phyloP scores from a whole-genome alignment of 139 green algal species.

The Chlorella sp. region DNA sequence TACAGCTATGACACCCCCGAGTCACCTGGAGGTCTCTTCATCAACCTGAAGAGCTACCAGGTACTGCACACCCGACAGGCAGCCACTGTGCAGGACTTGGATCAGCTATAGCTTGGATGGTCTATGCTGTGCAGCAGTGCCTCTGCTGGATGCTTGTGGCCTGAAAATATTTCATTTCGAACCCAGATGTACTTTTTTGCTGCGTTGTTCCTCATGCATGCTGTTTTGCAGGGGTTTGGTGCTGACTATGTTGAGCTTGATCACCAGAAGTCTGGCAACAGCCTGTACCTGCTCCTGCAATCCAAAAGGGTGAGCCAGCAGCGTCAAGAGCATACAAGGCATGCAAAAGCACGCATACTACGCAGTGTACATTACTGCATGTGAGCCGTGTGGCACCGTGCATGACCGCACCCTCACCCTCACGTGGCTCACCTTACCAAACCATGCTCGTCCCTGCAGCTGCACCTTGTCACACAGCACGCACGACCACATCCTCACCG shows the following conservation, averaged over 20 bases:
- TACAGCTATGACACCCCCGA: constrained; percentile 79
- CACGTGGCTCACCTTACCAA: no score
- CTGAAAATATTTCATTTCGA: neutral
- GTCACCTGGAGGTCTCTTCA: constrained; percentile 73
- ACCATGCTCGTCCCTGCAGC: no score
- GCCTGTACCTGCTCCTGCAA: constrained; percentile 79
- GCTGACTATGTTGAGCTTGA: constrained; percentile 69
- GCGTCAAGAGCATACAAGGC: neutral
- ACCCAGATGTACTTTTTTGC: neutral
- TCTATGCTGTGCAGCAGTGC: neutral
- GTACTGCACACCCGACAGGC: constrained; percentile 15
- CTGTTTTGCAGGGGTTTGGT: constrained; percentile 64
- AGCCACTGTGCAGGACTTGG: neutral
- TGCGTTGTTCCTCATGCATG: no score
- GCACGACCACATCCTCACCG: no score
- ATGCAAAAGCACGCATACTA: no score
- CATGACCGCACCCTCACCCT: no score
- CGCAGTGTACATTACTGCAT: no score
- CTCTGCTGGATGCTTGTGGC: neutral
- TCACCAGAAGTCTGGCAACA: constrained; percentile 50
- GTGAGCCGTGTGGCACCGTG: no score
- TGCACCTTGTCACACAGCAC: no score
- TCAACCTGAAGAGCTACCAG: constrained; percentile 83
- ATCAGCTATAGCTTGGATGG: neutral
- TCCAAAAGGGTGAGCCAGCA: constrained; percentile 44